These are phyloP conservation scores for Sonneratia caseolaris DNA, from an alignment of 345 rosid species.

Conservation along the genomic window DNA sequence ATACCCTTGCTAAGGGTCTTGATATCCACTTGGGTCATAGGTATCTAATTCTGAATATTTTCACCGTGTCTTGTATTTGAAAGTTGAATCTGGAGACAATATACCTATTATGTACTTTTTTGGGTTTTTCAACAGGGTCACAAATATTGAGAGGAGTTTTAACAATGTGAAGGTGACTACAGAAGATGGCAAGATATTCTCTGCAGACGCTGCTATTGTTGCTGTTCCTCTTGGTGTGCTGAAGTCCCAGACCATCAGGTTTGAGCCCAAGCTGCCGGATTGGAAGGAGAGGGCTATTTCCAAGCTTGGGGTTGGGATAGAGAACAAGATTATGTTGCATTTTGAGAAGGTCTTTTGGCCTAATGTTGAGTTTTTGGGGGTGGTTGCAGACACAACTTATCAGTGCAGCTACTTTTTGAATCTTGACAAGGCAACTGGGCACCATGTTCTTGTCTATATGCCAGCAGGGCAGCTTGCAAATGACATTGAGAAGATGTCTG, in stretches of 20 bases:
- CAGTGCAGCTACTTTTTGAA: conserved; percentile 90
- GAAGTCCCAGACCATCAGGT: conserved; percentile 49
- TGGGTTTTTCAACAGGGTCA: conserved; percentile 40
- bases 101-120: neutral
- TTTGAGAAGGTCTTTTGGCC: conserved; percentile 95
- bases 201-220: conserved; percentile 73
- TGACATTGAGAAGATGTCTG: conserved; percentile 95
- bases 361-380: conserved; percentile 92
- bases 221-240: conserved; percentile 86
- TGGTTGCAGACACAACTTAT: conserved; percentile 82
- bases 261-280: conserved; percentile 81
- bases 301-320: conserved; percentile 84
- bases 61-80: neutral
- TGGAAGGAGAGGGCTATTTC: conserved; percentile 94
- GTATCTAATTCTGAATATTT: conserved; percentile 19
- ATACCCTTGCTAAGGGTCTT: conserved; percentile 90
- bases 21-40: conserved; percentile 79
- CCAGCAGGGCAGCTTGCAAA: conserved; percentile 96
- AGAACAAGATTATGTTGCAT: conserved; percentile 73
- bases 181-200: conserved; percentile 58
- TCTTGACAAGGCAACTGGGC: conserved; percentile 95
- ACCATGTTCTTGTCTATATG: conserved; percentile 84
- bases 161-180: conserved; percentile 77
- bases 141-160: conserved; percentile 48
- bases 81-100: neutral